Conservation (phyloP, 2,329 filamentous ascomycete species). For the Fusarium veterinarium region DNA sequence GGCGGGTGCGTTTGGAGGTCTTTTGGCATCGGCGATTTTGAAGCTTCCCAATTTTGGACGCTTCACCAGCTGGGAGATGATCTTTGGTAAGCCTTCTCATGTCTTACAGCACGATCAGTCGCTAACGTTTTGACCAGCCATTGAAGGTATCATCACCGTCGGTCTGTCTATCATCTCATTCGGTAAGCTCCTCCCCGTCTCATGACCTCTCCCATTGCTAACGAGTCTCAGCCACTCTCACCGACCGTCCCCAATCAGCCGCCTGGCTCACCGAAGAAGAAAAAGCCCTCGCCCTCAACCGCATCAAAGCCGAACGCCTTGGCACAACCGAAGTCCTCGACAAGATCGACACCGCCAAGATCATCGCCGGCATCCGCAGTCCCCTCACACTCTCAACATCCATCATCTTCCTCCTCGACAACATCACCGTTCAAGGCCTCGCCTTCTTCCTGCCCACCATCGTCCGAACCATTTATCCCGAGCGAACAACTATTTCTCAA, state of each 20-base stretch:
- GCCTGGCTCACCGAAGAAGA: slow-evolving; percentile 73
- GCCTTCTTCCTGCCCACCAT: slow-evolving; percentile 80
- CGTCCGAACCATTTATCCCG: slow-evolving; percentile 74
- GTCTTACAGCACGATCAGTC: accelerated
- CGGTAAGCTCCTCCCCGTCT: neutral
- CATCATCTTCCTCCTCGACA: slow-evolving; percentile 72
- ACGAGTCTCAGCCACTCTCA: slow-evolving; percentile 63
- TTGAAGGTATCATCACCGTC: slow-evolving; percentile 73
- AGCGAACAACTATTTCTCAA: slow-evolving; percentile 65
- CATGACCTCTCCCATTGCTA: accelerated
- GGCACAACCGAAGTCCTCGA: slow-evolving; percentile 67
- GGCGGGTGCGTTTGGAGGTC: slow-evolving; percentile 74
- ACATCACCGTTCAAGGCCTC: slow-evolving; percentile 78
- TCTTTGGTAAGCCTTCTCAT: slow-evolving; percentile 57
- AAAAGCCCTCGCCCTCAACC: slow-evolving; percentile 70
- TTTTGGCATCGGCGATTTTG: slow-evolving; percentile 71
- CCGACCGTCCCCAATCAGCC: slow-evolving; percentile 73
- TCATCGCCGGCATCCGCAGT: slow-evolving; percentile 70
- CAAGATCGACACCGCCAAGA: slow-evolving; percentile 68
- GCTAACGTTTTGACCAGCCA: slow-evolving; percentile 48
- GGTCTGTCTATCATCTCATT: slow-evolving; percentile 61
- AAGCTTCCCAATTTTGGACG: slow-evolving; percentile 67
- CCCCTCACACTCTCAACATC: slow-evolving; percentile 65
- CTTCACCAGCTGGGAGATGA: slow-evolving; percentile 73
- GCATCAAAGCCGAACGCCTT: slow-evolving; percentile 69